These are phyloP conservation scores for Suhomyces emberorum DNA, from an alignment of 805 yeast genomes.

Conservation along the genomic window DNA sequence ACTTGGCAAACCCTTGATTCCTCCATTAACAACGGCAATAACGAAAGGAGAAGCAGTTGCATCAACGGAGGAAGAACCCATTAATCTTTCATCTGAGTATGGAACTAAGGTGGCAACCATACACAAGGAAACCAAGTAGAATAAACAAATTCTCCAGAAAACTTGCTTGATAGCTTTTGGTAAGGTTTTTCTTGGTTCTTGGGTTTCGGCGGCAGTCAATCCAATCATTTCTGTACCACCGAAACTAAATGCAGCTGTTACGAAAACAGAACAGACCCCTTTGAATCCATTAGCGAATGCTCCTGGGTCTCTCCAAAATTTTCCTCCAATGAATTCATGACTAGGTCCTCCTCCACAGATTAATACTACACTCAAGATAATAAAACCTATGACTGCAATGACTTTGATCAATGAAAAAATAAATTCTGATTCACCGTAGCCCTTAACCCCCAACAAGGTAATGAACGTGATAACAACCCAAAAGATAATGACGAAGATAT, in stretches of 20 bases:
- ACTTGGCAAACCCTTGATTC: slow-evolving; percentile 60
- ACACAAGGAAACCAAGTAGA: slow-evolving; percentile 28
- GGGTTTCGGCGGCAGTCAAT: slow-evolving; percentile 39
- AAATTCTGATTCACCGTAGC: slow-evolving; percentile 58
- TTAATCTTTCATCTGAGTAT: slow-evolving; percentile 20
- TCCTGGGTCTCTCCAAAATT: slow-evolving; percentile 54
- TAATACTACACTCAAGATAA: slow-evolving; percentile 43
- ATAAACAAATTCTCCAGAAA: slow-evolving; percentile 38
- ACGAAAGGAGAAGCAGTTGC: slow-evolving; percentile 77
- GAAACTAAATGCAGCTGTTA: slow-evolving; percentile 40
- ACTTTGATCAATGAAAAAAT: slow-evolving; percentile 47
- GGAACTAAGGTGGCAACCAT: slow-evolving; percentile 24
- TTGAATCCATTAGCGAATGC: slow-evolving; percentile 47
- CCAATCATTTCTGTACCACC: slow-evolving; percentile 41
- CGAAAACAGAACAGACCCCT: slow-evolving; percentile 37
- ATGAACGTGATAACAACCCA: slow-evolving; percentile 45
- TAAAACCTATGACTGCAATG: slow-evolving; percentile 46
- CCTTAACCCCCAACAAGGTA: slow-evolving; percentile 51
- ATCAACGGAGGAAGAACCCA: slow-evolving; percentile 47
- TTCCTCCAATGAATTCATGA: slow-evolving; percentile 47
- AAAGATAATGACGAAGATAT: slow-evolving; percentile 58
- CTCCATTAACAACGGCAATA: slow-evolving; percentile 61
- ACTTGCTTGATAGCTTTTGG: slow-evolving; percentile 41
- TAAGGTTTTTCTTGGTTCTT: slow-evolving; percentile 32
- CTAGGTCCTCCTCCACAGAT: slow-evolving; percentile 53